A percentile compares a stretch with the other conserved stretches of the same genome.
phyloP scores from a whole-genome alignment of 805 yeast genomes.

The Yarrowia deformans region DNA sequence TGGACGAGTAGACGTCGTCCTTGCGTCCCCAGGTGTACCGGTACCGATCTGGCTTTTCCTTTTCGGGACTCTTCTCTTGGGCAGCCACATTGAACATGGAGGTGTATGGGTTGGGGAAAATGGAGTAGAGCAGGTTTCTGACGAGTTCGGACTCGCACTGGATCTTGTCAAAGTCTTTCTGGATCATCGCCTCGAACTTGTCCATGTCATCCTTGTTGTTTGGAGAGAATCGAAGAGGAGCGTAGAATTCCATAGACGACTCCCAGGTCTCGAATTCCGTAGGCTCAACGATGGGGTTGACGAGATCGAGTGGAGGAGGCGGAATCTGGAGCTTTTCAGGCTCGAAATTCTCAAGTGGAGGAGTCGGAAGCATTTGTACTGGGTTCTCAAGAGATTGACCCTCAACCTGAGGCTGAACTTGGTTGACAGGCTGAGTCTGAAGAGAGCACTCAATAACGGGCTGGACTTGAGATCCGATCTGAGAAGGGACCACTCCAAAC shows the following conservation, averaged over 20 bases:
- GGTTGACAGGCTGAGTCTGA: too few relatives aligned
- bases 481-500: too few relatives aligned
- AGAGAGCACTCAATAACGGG: too few relatives aligned
- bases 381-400: too few relatives aligned
- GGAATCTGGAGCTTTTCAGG: too few relatives aligned
- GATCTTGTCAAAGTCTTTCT: background rate
- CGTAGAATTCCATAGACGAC: background rate
- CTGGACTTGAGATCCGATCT: too few relatives aligned
- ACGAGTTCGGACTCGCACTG: constrained; percentile 7
- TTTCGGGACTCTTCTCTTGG: background rate
- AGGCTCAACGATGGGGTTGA: background rate
- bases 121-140: constrained; percentile 8
- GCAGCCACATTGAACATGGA: background rate
- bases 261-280: background rate
- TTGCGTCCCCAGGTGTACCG: constrained; percentile 9
- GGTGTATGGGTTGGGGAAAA: constrained; percentile 1
- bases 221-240: background rate
- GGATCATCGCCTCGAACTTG: background rate
- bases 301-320: too few relatives aligned
- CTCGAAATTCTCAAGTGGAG: too few relatives aligned
- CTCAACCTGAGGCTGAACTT: too few relatives aligned
- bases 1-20: constrained; percentile 11
- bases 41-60: constrained; percentile 1
- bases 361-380: too few relatives aligned
- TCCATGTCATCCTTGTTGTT: background rate